Evolutionary conservation across 768 basidiomycete genomes (phyloP).

Genomic region (Cytidiella melzeri): DNA sequence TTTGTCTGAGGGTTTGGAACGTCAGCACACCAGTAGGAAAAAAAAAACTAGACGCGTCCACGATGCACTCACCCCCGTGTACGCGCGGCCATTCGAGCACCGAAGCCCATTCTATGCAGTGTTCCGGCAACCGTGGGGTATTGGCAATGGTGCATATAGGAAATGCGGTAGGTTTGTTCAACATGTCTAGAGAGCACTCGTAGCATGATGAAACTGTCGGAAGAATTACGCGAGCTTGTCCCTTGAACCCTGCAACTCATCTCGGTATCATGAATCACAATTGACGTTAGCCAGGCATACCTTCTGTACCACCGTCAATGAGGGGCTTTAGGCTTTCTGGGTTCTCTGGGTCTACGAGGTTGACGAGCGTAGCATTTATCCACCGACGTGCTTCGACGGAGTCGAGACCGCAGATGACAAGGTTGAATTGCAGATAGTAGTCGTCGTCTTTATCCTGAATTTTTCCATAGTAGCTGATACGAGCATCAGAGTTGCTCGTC

Average conservation of each 20-base stretch:
- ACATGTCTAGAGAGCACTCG: conserved; percentile 97
- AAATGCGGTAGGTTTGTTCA: conserved; percentile 94
- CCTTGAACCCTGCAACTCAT: conserved; percentile 95
- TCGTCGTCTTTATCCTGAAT: conserved; percentile 96
- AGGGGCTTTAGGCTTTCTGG: conserved; percentile 93
- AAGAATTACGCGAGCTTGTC: conserved; percentile 94
- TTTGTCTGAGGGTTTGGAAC: conserved; percentile 54
- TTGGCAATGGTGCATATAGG: conserved; percentile 99
- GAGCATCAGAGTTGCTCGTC: neutral
- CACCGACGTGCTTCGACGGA: conserved; percentile 95
- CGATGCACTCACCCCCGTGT: conserved; percentile 68
- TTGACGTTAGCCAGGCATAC: conserved; percentile 40
- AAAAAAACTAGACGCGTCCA: neutral
- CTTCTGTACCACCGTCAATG: conserved; percentile 98
- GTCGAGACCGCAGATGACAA: conserved; percentile 96
- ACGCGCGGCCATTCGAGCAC: conserved; percentile 96
- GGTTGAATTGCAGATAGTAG: conserved; percentile 95
- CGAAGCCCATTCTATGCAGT: conserved; percentile 99
- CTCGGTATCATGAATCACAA: no score
- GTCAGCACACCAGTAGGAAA: neutral
- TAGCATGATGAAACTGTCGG: conserved; percentile 96
- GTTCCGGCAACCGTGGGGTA: conserved; percentile 94
- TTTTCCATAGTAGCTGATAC: conserved; percentile 72
- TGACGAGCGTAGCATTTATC: conserved; percentile 98
- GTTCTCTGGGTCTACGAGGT: conserved; percentile 88